Conservation (phyloP, 2,329 filamentous ascomycete genomes). For the Plenodomus lindquistii region DNA sequence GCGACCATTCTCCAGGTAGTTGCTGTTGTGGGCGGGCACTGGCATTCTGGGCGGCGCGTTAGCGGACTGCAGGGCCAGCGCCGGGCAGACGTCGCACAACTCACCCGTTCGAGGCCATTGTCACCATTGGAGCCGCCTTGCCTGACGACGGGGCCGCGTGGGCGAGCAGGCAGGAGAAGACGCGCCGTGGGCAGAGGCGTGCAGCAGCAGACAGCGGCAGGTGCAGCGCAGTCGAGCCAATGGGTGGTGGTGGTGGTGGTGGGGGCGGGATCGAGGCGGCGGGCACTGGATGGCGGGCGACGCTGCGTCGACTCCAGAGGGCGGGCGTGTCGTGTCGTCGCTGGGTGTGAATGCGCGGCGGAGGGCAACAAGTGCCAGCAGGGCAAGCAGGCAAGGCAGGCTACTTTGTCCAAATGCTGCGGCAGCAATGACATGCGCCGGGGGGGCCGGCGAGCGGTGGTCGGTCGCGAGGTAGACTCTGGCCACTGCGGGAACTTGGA, state of each 20-base stretch:
- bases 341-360: no score
- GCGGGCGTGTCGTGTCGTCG: no score
- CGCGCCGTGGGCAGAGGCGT: slow-evolving; percentile 1
- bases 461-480: no score
- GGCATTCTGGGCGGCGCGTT: slow-evolving; percentile 34
- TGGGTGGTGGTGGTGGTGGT: slow-evolving; percentile 4
- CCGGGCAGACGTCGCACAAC: slow-evolving; percentile 37
- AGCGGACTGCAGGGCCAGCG: slow-evolving; percentile 8
- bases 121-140: slow-evolving; percentile 45
- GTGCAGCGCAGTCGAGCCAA: background rate
- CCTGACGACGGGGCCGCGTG: slow-evolving; percentile 25
- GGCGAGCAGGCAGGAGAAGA: slow-evolving; percentile 8
- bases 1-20: slow-evolving; percentile 68
- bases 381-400: no score
- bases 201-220: background rate
- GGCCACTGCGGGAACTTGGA: no score
- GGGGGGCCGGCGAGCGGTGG: no score
- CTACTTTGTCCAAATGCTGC: no score
- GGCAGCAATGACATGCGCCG: no score
- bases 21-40: slow-evolving; percentile 47
- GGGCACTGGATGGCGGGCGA: background rate
- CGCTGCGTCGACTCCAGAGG: no score
- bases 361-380: no score
- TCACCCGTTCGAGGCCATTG: slow-evolving; percentile 51
- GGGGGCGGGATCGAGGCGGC: slow-evolving; percentile 8